Base-by-base conservation (phyloP, 2,329 filamentous ascomycete species). In the Colletotrichum sp. region DNA sequence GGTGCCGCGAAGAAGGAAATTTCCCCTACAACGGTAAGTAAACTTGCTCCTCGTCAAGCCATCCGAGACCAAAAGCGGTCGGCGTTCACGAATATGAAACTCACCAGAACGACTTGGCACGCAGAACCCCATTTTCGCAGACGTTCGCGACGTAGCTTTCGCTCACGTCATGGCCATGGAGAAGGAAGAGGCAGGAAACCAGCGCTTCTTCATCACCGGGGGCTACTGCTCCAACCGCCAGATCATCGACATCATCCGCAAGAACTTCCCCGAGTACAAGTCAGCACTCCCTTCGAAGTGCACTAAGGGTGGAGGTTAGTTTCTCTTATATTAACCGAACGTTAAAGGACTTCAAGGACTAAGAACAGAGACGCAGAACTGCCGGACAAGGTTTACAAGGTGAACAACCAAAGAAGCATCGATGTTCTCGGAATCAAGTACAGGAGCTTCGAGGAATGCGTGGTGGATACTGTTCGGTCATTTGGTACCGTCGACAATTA, bases 211-310 rank as follows among this genome's bases (percentile, higher is more conserved):
- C 18, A 34, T 32, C 18, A 62, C 28, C 5, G 59, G 28, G 0
- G 28, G 28, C 10, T 32, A 8, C 18, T 62, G 8, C 10, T 30
- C 15, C 5, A 34, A 62, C 59, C 59, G 59, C 15, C 26, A 62
- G 10, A 62, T 34, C 18, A 32, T 62, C 28, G 59, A 62, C 18
- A 62, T 62, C 18, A 32, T 62, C 28, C 28, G 59, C 18, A 62
- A 21, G 9, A n/a, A 24, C 59, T 62, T 62, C 59, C 59, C 28
- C 6, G 28, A 34, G 28, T 34, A 62, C 59, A 21, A 30, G 10
- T 30, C 24, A 8, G 28, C 15, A 8, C 59, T 62, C 18, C 59
- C 59, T 18, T 30, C 59, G 3, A 30, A 30, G 16, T n/a, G 28
- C 28, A 32, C 28, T 0, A 62, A 34, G 28, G 16, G 59, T 18